Evolutionary conservation across 2,329 filamentous ascomycete genomes (phyloP).

Genomic region (Aaosphaeria arxii): DNA sequence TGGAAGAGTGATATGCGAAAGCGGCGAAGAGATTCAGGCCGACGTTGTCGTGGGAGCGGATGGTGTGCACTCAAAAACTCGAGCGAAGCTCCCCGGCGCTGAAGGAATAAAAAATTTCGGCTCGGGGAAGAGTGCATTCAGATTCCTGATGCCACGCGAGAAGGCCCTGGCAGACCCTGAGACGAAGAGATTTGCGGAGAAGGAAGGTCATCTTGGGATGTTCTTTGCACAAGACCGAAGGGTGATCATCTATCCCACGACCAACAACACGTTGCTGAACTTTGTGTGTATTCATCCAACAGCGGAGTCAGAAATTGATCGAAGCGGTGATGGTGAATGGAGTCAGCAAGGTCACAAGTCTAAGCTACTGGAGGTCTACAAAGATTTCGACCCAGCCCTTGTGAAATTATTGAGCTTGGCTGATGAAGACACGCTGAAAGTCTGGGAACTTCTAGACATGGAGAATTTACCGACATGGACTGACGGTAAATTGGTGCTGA

Average conservation of each 20-base stretch:
- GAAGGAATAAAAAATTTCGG: slow-evolving; percentile 38
- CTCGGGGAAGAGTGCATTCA: slow-evolving; percentile 57
- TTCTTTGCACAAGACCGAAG: slow-evolving; percentile 43
- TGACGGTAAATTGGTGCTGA: slow-evolving; percentile 52
- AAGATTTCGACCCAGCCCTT: slow-evolving; percentile 35
- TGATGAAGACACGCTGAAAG: slow-evolving; percentile 34
- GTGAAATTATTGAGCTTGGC: slow-evolving; percentile 39
- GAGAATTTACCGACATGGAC: slow-evolving; percentile 55
- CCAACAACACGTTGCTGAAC: slow-evolving; percentile 47
- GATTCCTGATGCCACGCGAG: slow-evolving; percentile 53
- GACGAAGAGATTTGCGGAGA: slow-evolving; percentile 36
- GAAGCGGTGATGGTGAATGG: slow-evolving; percentile 24
- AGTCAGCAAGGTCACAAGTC: slow-evolving; percentile 35
- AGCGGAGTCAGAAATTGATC: slow-evolving; percentile 20
- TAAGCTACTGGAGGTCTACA: slow-evolving; percentile 41
- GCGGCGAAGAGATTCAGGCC: slow-evolving; percentile 43
- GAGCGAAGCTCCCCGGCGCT: slow-evolving; percentile 20
- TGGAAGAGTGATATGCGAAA: slow-evolving; percentile 43
- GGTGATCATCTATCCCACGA: slow-evolving; percentile 49
- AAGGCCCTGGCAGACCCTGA: slow-evolving; percentile 39
- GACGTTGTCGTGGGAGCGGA: slow-evolving; percentile 57
- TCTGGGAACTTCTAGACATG: slow-evolving; percentile 53
- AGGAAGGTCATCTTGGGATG: slow-evolving; percentile 43
- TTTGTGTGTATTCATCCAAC: slow-evolving; percentile 44
- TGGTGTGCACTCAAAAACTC: slow-evolving; percentile 47